Percentiles rank a stretch among this genome's conserved stretches.
Conservation (phyloP, 2,329 filamentous ascomycete genomes). For the Chaetomium olivaceum region DNA sequence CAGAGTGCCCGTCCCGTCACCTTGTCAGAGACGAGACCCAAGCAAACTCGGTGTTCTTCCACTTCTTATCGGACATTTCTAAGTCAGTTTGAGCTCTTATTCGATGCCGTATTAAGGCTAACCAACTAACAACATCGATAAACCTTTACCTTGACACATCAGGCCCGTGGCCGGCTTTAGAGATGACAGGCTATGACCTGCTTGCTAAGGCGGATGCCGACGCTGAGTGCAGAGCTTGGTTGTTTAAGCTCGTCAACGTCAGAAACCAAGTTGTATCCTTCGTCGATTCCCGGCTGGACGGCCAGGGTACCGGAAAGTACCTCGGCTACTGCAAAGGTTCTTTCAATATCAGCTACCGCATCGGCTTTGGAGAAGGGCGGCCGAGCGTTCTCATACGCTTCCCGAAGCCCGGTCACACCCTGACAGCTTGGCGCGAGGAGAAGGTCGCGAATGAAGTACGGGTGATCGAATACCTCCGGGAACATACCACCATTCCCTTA, state of each 20-base stretch:
- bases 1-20: too few relatives aligned
- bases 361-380: not conserved
- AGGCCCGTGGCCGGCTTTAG: too few relatives aligned
- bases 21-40: too few relatives aligned
- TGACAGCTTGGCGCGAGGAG: not conserved
- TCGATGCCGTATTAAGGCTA: too few relatives aligned
- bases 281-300: not conserved
- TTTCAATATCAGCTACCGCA: not conserved
- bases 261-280: not conserved
- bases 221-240: not conserved
- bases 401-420: not conserved
- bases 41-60: too few relatives aligned
- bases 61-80: too few relatives aligned
- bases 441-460: slow-evolving; percentile 11
- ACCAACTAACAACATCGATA: too few relatives aligned
- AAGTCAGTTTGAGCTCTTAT: too few relatives aligned
- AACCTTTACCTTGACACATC: too few relatives aligned
- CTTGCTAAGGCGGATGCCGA: not conserved
- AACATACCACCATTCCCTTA: slow-evolving; percentile 9
- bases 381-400: not conserved
- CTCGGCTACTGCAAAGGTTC: not conserved
- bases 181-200: not conserved
- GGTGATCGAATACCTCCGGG: slow-evolving; percentile 9
- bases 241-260: not conserved
- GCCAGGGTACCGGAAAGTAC: not conserved